Conservation (phyloP, 495 filamentous ascomycete species). For the Thermothielavioides terrestris region DNA sequence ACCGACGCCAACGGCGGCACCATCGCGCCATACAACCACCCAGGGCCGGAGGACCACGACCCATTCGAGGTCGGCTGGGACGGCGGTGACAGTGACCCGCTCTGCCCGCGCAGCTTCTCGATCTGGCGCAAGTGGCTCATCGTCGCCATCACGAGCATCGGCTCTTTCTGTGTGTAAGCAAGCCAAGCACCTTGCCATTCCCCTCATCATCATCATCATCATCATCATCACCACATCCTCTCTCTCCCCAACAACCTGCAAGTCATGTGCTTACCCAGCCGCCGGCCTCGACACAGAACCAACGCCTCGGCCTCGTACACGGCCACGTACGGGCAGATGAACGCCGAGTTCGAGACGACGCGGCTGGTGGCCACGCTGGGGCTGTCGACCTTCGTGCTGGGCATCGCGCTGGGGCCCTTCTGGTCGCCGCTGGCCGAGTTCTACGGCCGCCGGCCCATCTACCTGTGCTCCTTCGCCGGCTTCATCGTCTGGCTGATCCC, state of each 20-base stretch:
- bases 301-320: conserved; percentile 87
- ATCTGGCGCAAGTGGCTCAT: conserved; percentile 69
- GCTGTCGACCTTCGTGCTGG: conserved; percentile 70
- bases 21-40: conserved; percentile 13
- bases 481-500: conserved; percentile 86
- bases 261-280: too few relatives aligned
- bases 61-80: conserved; percentile 61
- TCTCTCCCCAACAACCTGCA: too few relatives aligned
- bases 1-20: conserved; percentile 19
- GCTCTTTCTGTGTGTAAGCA: conserved; percentile 81
- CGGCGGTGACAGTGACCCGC: conserved; percentile 60
- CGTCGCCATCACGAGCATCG: conserved; percentile 57
- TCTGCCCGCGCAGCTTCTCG: conserved; percentile 63
- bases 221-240: too few relatives aligned
- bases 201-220: too few relatives aligned
- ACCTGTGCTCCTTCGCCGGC: conserved; percentile 64
- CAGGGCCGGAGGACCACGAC: conserved; percentile 22
- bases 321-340: conserved; percentile 74
- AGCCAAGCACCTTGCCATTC: too few relatives aligned
- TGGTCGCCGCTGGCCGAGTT: conserved; percentile 62
- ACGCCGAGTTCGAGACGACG: conserved; percentile 61
- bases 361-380: conserved; percentile 69
- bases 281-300: too few relatives aligned
- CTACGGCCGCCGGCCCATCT: conserved; percentile 80
- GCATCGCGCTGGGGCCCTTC: conserved; percentile 65